These are phyloP conservation scores for Paracoccidioides lutzii DNA, from an alignment of 2,329 filamentous ascomycete genomes.

Conservation along the genomic window DNA sequence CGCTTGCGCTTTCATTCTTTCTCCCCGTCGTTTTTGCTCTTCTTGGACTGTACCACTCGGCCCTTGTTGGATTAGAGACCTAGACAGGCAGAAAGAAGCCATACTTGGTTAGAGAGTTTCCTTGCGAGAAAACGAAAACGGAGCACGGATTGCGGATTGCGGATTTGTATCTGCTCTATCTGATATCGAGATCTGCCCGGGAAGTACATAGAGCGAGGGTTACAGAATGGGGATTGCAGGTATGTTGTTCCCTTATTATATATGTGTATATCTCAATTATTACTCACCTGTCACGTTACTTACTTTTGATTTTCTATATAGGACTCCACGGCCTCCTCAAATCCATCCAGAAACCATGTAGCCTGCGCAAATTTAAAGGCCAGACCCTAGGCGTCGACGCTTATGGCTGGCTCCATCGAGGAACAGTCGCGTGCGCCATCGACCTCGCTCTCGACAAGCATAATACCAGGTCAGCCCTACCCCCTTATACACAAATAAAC, in stretches of 20 bases:
- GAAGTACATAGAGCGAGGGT: not conserved
- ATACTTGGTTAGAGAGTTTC: too few species aligned
- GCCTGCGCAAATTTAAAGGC: slow-evolving; percentile 74
- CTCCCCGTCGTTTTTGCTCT: too few species aligned
- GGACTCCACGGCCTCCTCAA: slow-evolving; percentile 85
- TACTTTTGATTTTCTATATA: slow-evolving; percentile 22
- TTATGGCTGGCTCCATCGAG: slow-evolving; percentile 96
- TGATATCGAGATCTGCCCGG: not conserved
- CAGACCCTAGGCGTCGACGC: slow-evolving; percentile 90
- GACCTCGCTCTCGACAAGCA: slow-evolving; percentile 82
- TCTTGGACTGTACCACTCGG: too few species aligned
- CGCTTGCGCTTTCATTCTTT: too few species aligned
- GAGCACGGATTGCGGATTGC: too few species aligned
- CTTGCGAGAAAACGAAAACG: too few species aligned
- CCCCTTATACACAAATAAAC: not conserved
- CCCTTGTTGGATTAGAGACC: too few species aligned
- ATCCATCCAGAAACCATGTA: slow-evolving; percentile 82
- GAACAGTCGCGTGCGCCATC: slow-evolving; percentile 76
- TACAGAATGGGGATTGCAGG: slow-evolving; percentile 34
- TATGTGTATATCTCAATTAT: slow-evolving; percentile 4
- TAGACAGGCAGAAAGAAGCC: too few species aligned
- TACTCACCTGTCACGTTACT: not conserved
- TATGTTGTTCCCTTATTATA: slow-evolving; percentile 5
- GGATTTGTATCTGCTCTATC: too few species aligned
- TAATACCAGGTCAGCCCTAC: slow-evolving; percentile 57